Evolutionary conservation across 208 protist species (phyloP).

Genomic region (Phytomonas sp.): DNA sequence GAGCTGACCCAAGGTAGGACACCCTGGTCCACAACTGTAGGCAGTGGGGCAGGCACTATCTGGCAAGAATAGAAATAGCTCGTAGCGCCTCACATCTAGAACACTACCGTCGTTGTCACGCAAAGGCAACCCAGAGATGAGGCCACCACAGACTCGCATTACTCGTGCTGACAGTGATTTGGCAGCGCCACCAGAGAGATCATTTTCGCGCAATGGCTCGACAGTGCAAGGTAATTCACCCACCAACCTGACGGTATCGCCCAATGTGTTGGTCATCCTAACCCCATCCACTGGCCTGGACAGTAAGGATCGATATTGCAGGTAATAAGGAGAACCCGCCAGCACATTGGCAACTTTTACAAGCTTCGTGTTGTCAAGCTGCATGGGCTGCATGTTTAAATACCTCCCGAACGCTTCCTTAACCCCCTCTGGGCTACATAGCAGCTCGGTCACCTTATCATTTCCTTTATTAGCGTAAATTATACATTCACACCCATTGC

Average conservation of each 20-base stretch:
- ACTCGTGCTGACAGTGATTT: slow-evolving; percentile 43
- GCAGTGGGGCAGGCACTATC: slow-evolving; percentile 36
- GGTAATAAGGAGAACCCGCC: not conserved
- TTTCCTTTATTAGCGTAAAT: slow-evolving; percentile 17
- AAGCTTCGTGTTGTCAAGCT: slow-evolving; percentile 42
- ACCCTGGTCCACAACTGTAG: slow-evolving; percentile 51
- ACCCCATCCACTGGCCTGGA: not conserved
- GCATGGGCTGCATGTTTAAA: slow-evolving; percentile 67
- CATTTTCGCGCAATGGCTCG: slow-evolving; percentile 40
- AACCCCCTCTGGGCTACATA: slow-evolving; percentile 17
- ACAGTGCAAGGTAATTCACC: slow-evolving; percentile 72
- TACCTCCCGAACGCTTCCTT: slow-evolving; percentile 43
- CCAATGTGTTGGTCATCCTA: not conserved
- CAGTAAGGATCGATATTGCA: not conserved
- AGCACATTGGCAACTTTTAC: not conserved
- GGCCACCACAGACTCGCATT: slow-evolving; percentile 73
- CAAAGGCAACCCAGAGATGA: slow-evolving; percentile 26
- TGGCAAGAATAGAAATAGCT: slow-evolving; percentile 61
- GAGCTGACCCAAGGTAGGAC: slow-evolving; percentile 51
- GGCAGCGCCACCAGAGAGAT: slow-evolving; percentile 22
- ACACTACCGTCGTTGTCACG: slow-evolving; percentile 14
- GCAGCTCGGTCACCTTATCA: slow-evolving; percentile 20
- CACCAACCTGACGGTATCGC: slow-evolving; percentile 7
- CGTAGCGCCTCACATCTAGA: slow-evolving; percentile 60
- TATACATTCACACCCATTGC: slow-evolving; percentile 31